These are phyloP conservation scores for Ceraceosorus guamensis DNA, from an alignment of 1,284 basidiomycete species.

Conservation along the genomic window DNA sequence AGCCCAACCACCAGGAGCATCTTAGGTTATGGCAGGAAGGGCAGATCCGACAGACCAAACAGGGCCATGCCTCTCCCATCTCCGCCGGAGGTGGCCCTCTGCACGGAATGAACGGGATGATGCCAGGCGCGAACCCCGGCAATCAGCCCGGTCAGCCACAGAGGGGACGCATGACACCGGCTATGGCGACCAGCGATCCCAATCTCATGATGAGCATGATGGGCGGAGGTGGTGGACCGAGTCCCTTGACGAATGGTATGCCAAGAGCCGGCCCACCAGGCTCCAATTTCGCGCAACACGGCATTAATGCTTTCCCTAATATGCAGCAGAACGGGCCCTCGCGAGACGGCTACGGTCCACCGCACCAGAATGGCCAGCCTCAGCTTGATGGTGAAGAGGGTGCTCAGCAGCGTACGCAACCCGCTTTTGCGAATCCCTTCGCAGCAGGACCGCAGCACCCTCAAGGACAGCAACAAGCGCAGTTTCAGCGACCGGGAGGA, in stretches of 20 bases:
- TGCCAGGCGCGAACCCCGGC: conserved; percentile 22
- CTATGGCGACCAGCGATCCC: conserved; percentile 37
- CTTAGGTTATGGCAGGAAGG: conserved; percentile 10
- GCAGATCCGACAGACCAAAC: conserved; percentile 8
- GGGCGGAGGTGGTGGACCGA: conserved; percentile 11
- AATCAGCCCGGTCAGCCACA: conserved; percentile 25
- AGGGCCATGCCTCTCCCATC: not conserved
- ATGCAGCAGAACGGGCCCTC: conserved; percentile 3
- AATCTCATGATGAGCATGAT: conserved; percentile 38
- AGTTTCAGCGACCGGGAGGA: not conserved
- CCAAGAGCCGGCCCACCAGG: not conserved
- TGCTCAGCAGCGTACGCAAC: conserved; percentile 1
- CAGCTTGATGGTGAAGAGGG: conserved; percentile 12
- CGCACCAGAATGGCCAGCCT: conserved; percentile 8
- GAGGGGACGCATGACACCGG: conserved; percentile 24
- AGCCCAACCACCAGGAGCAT: conserved; percentile 19
- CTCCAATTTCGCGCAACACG: not conserved
- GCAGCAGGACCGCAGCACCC: not conserved
- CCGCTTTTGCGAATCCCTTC: conserved; percentile 10
- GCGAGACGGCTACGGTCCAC: conserved; percentile 12
- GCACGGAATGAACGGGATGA: conserved; percentile 17
- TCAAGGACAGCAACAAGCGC: not conserved
- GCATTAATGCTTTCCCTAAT: not conserved
- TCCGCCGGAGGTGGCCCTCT: conserved; percentile 5
- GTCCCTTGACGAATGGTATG: not conserved